Evolutionary conservation across 2,329 filamentous ascomycete genomes (phyloP).

Genomic region (Colletotrichum higginsianum): DNA sequence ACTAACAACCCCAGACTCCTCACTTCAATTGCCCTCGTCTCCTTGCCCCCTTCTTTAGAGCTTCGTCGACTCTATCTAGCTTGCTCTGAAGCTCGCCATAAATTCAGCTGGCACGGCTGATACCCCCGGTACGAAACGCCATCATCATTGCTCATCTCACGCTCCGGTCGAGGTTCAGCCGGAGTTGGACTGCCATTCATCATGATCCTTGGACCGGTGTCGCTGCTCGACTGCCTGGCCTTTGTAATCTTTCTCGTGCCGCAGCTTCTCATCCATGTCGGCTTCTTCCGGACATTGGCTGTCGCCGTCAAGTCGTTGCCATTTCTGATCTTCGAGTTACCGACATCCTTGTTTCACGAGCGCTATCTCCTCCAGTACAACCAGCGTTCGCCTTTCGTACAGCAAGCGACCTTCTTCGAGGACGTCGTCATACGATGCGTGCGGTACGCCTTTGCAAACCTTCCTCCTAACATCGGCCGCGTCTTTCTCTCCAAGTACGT

Average conservation of each 20-base stretch:
- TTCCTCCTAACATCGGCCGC: conserved; percentile 77
- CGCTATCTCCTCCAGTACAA: conserved; percentile 63
- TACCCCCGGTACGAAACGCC: background rate
- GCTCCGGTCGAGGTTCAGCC: background rate
- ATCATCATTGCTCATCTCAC: background rate
- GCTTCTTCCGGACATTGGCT: conserved; percentile 69
- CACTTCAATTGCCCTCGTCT: background rate
- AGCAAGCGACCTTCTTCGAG: conserved; percentile 80
- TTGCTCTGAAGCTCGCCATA: conserved; percentile 9
- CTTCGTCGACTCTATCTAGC: background rate
- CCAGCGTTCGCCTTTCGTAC: conserved; percentile 69
- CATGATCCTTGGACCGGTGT: conserved; percentile 83
- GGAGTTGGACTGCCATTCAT: conserved; percentile 40
- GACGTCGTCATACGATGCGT: conserved; percentile 84
- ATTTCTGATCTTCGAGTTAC: conserved; percentile 76
- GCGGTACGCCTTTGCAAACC: conserved; percentile 81
- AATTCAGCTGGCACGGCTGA: conserved; percentile 7
- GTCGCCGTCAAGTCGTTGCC: conserved; percentile 76
- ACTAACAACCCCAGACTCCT: conserved; percentile 1
- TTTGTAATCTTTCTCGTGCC: conserved; percentile 81
- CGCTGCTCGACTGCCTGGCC: conserved; percentile 81
- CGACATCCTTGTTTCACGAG: conserved; percentile 71
- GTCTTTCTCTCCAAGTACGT: conserved; percentile 85
- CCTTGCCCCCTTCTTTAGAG: background rate
- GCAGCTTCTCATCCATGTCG: conserved; percentile 79